Percentiles rank a stretch among this genome's conserved stretches.
Evolutionary conservation across 768 basidiomycete genomes (phyloP).

Genomic region (Suillus ampliporus): DNA sequence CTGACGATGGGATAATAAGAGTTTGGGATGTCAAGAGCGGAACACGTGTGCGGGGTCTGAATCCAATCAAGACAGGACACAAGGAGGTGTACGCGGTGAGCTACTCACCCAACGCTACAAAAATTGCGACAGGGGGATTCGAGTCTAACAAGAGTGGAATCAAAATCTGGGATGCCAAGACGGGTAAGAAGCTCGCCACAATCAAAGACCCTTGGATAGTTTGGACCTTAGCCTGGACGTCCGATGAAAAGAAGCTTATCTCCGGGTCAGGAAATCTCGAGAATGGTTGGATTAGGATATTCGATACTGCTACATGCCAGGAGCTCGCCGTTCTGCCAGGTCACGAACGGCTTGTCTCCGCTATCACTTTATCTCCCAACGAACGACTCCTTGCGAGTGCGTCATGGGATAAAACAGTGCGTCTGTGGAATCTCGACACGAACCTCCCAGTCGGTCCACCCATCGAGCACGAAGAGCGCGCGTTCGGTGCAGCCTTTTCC

Average conservation of each 20-base stretch:
- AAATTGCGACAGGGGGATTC: constrained; percentile 31
- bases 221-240: neutral
- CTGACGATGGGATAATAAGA: neutral
- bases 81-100: constrained; percentile 31
- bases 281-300: neutral
- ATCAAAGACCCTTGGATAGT: neutral
- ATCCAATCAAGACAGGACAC: constrained; percentile 20
- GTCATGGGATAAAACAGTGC: constrained; percentile 36
- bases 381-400: constrained; percentile 34
- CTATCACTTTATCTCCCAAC: constrained; percentile 33
- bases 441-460: constrained; percentile 27
- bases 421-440: constrained; percentile 32
- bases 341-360: constrained; percentile 27
- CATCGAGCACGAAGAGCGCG: constrained; percentile 33
- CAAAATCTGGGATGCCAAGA: constrained; percentile 36
- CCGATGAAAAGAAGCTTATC: neutral
- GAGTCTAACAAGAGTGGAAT: constrained; percentile 21
- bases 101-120: constrained; percentile 35
- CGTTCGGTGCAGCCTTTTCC: constrained; percentile 32
- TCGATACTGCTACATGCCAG: neutral
- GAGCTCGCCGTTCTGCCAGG: constrained; percentile 16
- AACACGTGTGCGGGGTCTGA: constrained; percentile 14
- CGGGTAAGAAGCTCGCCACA: constrained; percentile 21
- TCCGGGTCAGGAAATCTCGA: neutral
- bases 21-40: neutral